Evolutionary conservation across 1,139 yeast species (phyloP).

Genomic region (Hyphopichia khmerensis): DNA sequence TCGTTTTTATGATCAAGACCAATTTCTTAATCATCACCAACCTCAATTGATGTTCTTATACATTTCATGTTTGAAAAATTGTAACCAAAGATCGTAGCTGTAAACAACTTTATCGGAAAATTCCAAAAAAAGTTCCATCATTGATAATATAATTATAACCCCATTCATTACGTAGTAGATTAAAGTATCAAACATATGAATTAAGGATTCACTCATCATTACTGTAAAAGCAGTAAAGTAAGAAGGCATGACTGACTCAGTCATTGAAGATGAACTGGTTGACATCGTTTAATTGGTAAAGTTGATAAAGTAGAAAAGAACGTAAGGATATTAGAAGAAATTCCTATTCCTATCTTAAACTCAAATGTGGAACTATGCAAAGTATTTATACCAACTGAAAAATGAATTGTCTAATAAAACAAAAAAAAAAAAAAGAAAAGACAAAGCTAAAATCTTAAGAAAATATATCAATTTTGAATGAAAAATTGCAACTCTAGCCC

Average conservation of each 20-base stretch:
- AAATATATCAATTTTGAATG: no score
- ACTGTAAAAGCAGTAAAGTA: neutral
- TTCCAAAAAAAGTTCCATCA: slow-evolving; percentile 3
- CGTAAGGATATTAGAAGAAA: no score
- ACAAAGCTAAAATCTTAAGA: no score
- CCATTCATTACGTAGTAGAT: slow-evolving; percentile 4
- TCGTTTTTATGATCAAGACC: no score
- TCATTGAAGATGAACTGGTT: neutral
- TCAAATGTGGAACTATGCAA: no score
- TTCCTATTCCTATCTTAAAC: no score
- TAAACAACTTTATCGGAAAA: slow-evolving; percentile 2
- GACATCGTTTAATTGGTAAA: neutral
- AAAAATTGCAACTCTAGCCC: no score
- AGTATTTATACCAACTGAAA: no score
- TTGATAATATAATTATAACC: slow-evolving; percentile 1
- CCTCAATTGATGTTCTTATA: slow-evolving; percentile 5
- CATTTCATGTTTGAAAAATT: slow-evolving; percentile 6
- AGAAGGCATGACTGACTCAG: neutral
- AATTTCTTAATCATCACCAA: no score
- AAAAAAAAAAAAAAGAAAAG: no score
- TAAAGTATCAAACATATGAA: slow-evolving; percentile 1
- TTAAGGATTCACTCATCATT: neutral
- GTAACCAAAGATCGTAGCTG: slow-evolving; percentile 2
- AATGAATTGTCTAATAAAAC: no score
- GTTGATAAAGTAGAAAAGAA: no score